Evolutionary conservation across 306 rosid genomes (phyloP), one percentile per base, ranked within the genome.

Genomic region (Hippophae gyantsensis): DNA sequence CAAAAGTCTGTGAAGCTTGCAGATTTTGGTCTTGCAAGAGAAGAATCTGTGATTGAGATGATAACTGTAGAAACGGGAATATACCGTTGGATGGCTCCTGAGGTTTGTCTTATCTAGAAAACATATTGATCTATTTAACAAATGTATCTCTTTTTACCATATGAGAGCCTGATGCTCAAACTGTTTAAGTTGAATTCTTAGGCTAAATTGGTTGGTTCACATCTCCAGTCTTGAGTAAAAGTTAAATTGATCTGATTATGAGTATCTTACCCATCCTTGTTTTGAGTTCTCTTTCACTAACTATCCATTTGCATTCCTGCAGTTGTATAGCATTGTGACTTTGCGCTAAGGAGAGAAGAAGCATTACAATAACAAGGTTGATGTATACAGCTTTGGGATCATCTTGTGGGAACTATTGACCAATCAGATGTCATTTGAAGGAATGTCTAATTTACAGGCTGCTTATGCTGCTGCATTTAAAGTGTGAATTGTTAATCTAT

Each of bases 381-480:
- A 92, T 48, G 18, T 18, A 18, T 18, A 18, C 18, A 18, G 18
- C 0, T 18, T 18, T 18, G 18, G 18, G 18, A 18, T 92, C 61
- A 96, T 92, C 72, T 72, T 92, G 54, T 92, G 98, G 98, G 98
- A 92, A 76, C 76, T 92, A 50, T 69, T 92, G 77, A 92, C 98
- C 55, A 92, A 92, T 63, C 96, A 96, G 54, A 85, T 92, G 98
- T 96, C 98, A n/a, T 92, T 92, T 60, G 98, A 92, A 72, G 98
- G 98, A 76, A 92, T 92, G 98, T 92, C 98, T 44, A 92, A 92
- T 82, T 80, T 92, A 75, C 98, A 92, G 77, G 98, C 98, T 58
- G 96, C 98, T 43, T 92, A 92, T 73, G 98, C 98, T 58, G 98
- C 98, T 71, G 98, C 98, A 45, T 92, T 92, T 69, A 92, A 92